These are phyloP conservation scores for Mortierella sp. DNA, from an alignment of 371 early-diverging fungal species.

Conservation along the genomic window DNA sequence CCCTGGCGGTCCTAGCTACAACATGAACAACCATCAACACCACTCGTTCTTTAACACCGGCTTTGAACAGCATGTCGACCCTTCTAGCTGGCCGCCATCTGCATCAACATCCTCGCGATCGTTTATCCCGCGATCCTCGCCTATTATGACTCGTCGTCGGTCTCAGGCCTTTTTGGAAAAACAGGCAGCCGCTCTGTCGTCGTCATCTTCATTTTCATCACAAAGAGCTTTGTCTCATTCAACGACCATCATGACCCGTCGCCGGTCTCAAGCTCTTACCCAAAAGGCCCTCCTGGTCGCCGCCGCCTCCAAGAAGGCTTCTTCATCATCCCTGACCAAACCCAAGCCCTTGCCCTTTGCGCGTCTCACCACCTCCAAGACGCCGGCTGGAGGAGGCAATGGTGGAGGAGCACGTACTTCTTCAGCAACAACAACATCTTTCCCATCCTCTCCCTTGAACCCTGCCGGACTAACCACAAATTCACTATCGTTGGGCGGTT, in stretches of 20 bases:
- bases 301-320: neutral
- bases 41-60: neutral
- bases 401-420: neutral
- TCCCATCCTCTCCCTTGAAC: neutral
- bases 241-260: conserved; percentile 4
- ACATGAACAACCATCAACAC: no score
- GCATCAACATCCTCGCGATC: neutral
- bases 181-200: neutral
- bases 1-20: neutral
- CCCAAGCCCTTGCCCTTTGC: neutral
- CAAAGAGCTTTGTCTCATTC: neutral
- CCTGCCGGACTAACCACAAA: neutral
- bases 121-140: neutral
- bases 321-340: neutral
- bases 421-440: neutral
- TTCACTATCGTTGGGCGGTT: neutral
- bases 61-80: neutral
- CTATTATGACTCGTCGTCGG: neutral
- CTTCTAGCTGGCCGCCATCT: neutral
- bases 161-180: neutral
- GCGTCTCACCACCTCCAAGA: neutral
- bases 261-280: conserved; percentile 5
- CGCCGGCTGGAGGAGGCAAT: neutral
- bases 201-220: neutral
- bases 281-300: neutral